Conservation (phyloP, 2,329 filamentous ascomycete genomes). For the Ceratocystis harringtonii region DNA sequence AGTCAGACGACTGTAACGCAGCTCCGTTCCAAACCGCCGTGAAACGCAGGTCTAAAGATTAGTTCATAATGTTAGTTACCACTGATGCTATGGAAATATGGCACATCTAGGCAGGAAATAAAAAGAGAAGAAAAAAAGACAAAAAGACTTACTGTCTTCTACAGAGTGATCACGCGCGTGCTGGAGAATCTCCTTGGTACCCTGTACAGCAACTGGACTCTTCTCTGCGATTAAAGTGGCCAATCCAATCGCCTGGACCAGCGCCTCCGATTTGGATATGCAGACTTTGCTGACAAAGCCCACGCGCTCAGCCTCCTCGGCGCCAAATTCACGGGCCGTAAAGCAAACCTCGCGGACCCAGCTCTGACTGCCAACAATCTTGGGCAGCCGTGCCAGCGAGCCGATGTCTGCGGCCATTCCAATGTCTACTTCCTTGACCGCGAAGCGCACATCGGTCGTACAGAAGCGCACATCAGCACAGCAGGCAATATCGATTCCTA, state of each 20-base stretch:
- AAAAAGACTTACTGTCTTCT: slow-evolving; percentile 49
- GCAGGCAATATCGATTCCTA: slow-evolving; percentile 59
- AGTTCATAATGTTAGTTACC: background rate
- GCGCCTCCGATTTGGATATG: slow-evolving; percentile 45
- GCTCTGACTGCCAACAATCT: slow-evolving; percentile 51
- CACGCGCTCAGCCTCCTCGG: slow-evolving; percentile 52
- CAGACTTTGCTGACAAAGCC: slow-evolving; percentile 56
- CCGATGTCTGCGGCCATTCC: slow-evolving; percentile 68
- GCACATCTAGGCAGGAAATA: background rate
- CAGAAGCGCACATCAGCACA: slow-evolving; percentile 58
- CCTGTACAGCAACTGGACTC: slow-evolving; percentile 75
- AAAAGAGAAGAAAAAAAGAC: background rate
- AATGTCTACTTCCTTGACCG: slow-evolving; percentile 72
- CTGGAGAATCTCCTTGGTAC: slow-evolving; percentile 77
- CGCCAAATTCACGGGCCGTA: slow-evolving; percentile 53
- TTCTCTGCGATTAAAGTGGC: slow-evolving; percentile 57
- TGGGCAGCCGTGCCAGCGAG: slow-evolving; percentile 57
- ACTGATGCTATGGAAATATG: background rate
- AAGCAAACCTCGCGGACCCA: slow-evolving; percentile 72
- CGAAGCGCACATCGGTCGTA: slow-evolving; percentile 43
- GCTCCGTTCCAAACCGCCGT: slow-evolving; percentile 78
- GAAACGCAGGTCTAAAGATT: slow-evolving; percentile 50
- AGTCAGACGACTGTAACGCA: slow-evolving; percentile 66
- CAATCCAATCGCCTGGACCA: slow-evolving; percentile 47
- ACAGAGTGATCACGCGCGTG: slow-evolving; percentile 65